Evolutionary conservation across 768 basidiomycete genomes (phyloP).

Genomic region (Rhizopogon vinicolor): DNA sequence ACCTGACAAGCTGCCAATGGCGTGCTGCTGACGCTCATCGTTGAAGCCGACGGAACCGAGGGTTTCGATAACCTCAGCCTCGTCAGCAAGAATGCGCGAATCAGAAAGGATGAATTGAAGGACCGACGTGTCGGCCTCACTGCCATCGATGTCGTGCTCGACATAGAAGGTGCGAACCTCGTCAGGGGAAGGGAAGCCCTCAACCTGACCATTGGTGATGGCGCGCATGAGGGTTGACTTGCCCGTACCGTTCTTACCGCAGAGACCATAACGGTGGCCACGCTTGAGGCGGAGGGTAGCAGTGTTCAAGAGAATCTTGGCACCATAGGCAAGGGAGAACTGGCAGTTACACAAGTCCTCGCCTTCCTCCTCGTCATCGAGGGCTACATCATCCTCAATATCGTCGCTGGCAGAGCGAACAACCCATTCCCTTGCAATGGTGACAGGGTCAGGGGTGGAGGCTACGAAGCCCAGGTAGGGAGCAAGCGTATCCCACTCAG

Average conservation of each 20-base stretch:
- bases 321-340: conserved; percentile 98
- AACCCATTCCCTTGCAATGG: conserved; percentile 79
- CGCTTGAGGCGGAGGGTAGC: conserved; percentile 96
- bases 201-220: conserved; percentile 93
- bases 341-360: conserved; percentile 99
- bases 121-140: conserved; percentile 87
- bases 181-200: conserved; percentile 96
- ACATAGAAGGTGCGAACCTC: conserved; percentile 99
- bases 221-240: conserved; percentile 95
- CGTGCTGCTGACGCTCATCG: conserved; percentile 76
- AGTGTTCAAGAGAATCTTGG: conserved; percentile 96
- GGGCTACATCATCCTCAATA: conserved; percentile 58
- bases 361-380: conserved; percentile 93
- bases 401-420: conserved; percentile 84
- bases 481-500: conserved; percentile 80
- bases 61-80: conserved; percentile 72
- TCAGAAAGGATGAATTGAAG: conserved; percentile 84
- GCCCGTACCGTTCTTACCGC: conserved; percentile 98
- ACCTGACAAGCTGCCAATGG: conserved; percentile 91
- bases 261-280: conserved; percentile 97
- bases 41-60: conserved; percentile 91
- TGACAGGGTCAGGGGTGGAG: conserved; percentile 57
- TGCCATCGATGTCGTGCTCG: conserved; percentile 98
- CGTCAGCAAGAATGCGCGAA: conserved; percentile 68
- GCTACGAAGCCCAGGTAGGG: conserved; percentile 70